Base-by-base conservation (phyloP, 2,329 filamentous ascomycete species). In the Tolypocladium inflatum region DNA sequence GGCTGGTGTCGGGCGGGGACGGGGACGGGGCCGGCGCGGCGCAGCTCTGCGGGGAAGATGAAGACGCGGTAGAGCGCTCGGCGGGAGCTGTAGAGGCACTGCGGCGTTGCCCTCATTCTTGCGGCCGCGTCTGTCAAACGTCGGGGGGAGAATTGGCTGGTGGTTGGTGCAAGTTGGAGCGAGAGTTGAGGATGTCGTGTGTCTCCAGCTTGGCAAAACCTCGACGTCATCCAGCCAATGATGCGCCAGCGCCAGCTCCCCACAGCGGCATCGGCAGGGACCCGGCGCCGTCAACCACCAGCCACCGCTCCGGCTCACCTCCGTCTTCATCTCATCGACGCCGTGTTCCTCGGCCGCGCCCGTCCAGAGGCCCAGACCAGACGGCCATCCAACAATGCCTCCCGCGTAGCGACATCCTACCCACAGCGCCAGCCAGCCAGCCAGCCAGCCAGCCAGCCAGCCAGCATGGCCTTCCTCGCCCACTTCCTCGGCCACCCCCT, bases 51-150 rank as follows among this genome's bases (percentile, higher is more conserved):
- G 2, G 58, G 54, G 4, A 70, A 69, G 63, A 80, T 62, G 62
- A 82, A 79, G 54, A 80, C 75, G 56, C 74, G 71, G 52, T 76
- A 73, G 6, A 83, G 74, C 60, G 78, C 77, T 41, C 70, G 64
- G n/a, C 74, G 73, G 55, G 77, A 73, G 62, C 73, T 76, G 66
- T 74, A 75, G 48, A 78, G 62, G 60, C 75, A 79, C 57, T 63
- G 59, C 30, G 70, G 59, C 56, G 58, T n/a, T 45, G 66, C 60
- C 58, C 64, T 73, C 76, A 80, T 80, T 26, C n/a, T 70, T 58
- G 26, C 48, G 48, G 30, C 17, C 17, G 26, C 48, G 19, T 17
- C 5, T 13, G 26, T 51, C 48, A 2, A 13, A 9, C 26, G 17
- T 9, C 7, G 17, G 10, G 17, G 2, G 17, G 17, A 5, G 26